A percentile compares a stretch with the other conserved stretches of the same genome.
Evolutionary conservation across 2,329 filamentous ascomycete species (phyloP).

Genomic region (Phyllosticta citriasiana): DNA sequence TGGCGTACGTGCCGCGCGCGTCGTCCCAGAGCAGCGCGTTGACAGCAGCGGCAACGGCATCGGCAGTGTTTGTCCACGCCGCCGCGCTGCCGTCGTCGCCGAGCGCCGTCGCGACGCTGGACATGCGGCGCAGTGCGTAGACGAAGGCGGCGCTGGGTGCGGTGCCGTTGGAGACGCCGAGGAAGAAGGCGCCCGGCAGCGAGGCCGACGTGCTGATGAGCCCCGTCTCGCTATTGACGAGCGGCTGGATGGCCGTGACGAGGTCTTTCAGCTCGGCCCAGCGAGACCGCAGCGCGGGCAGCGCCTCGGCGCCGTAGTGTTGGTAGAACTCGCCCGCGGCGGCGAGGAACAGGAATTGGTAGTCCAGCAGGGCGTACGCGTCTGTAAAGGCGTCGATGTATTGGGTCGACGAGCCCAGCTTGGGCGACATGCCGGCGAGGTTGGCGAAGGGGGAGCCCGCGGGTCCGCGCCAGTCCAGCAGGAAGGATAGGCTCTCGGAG

Average conservation of each 20-base stretch:
- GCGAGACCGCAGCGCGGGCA: constrained; percentile 12
- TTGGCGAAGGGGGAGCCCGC: constrained; percentile 4
- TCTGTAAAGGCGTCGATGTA: constrained; percentile 5
- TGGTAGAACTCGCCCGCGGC: constrained; percentile 20
- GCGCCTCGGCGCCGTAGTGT: constrained; percentile 14
- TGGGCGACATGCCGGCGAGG: constrained; percentile 13
- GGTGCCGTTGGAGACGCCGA: constrained; percentile 22
- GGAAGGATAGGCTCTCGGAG: constrained; percentile 24
- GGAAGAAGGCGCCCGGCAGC: constrained; percentile 14
- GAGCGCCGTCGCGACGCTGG: constrained; percentile 22
- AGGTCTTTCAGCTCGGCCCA: constrained; percentile 20
- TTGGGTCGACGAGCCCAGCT: constrained; percentile 8
- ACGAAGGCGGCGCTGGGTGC: constrained; percentile 18
- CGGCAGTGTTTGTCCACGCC: constrained; percentile 16
- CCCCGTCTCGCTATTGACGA: constrained; percentile 19
- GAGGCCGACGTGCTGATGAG: constrained; percentile 15
- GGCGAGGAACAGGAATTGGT: constrained; percentile 23
- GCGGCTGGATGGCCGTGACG: constrained; percentile 15
- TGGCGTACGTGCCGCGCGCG: constrained; percentile 22
- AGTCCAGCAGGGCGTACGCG: constrained; percentile 17
- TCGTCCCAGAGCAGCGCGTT: constrained; percentile 26
- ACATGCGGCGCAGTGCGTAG: constrained; percentile 19
- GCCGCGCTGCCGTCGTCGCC: constrained; percentile 16
- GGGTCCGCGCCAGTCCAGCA: constrained; percentile 19
- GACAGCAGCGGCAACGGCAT: constrained; percentile 17